Evolutionary conservation across 441 rosid species (phyloP).

Genomic region (Jatropha multifida): DNA sequence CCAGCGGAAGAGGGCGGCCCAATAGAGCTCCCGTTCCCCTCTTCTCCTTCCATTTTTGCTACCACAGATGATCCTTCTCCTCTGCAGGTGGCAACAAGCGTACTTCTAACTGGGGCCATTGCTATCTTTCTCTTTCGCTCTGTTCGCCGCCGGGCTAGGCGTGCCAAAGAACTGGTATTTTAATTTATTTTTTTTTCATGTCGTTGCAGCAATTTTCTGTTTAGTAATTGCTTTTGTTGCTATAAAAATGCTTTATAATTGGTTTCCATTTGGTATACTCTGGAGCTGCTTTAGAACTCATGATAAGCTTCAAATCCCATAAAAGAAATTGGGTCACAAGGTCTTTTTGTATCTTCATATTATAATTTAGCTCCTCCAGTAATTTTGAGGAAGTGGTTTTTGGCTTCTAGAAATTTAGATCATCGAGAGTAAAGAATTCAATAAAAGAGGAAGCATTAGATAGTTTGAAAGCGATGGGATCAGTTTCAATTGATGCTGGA

Average conservation of each 20-base stretch:
- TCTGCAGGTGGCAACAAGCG: slow-evolving; percentile 72
- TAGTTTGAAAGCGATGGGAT: slow-evolving; percentile 55
- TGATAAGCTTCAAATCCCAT: not conserved
- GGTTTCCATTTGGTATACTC: not conserved
- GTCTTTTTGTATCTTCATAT: not conserved
- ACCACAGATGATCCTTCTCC: slow-evolving; percentile 69
- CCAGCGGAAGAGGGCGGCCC: slow-evolving; percentile 55
- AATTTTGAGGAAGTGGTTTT: slow-evolving; percentile 21
- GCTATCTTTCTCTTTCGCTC: slow-evolving; percentile 82
- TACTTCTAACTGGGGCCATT: slow-evolving; percentile 83
- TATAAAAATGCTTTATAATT: not conserved
- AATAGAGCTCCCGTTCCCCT: slow-evolving; percentile 57
- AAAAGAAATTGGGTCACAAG: not conserved
- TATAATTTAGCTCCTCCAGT: not conserved
- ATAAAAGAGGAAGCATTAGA: slow-evolving; percentile 75
- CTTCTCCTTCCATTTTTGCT: slow-evolving; percentile 53
- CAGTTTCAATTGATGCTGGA: slow-evolving; percentile 47
- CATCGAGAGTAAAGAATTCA: slow-evolving; percentile 56
- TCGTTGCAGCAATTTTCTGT: not conserved
- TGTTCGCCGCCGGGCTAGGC: slow-evolving; percentile 73
- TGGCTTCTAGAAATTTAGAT: slow-evolving; percentile 53
- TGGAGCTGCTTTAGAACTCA: not conserved
- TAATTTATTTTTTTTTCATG: not conserved
- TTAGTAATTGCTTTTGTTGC: not conserved
- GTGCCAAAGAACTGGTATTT: slow-evolving; percentile 66